Percentiles rank a stretch among this genome's conserved stretches.
These are phyloP conservation scores for Mucor sp. DNA, from an alignment of 371 early-diverging fungal species.

Conservation along the genomic window DNA sequence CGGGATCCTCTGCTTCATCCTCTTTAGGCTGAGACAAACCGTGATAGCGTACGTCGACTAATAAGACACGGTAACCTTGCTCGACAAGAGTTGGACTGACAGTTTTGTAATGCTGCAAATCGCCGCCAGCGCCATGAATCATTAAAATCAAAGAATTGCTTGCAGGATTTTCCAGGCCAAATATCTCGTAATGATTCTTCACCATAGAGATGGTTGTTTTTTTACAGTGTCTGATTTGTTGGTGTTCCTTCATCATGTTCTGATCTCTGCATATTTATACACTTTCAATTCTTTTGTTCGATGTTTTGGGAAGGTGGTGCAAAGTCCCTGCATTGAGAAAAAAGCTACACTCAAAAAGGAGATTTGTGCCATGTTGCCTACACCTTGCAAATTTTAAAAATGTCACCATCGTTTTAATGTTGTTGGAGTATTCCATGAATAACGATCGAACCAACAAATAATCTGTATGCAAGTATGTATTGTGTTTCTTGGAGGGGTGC, in stretches of 20 bases:
- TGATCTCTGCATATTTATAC: neutral
- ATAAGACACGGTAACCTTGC: conserved; percentile 29
- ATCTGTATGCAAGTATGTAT: too few species aligned
- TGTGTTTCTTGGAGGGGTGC: too few species aligned
- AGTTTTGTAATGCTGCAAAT: conserved; percentile 31
- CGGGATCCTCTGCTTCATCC: neutral
- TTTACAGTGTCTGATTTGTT: neutral
- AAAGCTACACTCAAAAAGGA: too few species aligned
- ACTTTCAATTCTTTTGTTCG: conserved; percentile 20
- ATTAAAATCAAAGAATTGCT: conserved; percentile 17
- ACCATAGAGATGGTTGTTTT: neutral
- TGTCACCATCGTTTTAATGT: too few species aligned
- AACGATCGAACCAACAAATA: too few species aligned
- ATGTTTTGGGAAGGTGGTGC: conserved; percentile 18
- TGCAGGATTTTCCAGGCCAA: conserved; percentile 8
- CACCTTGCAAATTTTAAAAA: too few species aligned
- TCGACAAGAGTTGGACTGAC: conserved; percentile 15
- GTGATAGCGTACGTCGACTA: conserved; percentile 37
- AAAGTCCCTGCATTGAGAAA: neutral
- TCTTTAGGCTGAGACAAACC: conserved; percentile 29
- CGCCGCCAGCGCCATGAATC: conserved; percentile 46
- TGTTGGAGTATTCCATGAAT: too few species aligned
- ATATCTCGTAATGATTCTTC: conserved; percentile 11
- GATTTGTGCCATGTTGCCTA: too few species aligned
- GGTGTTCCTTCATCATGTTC: neutral